Base-by-base conservation (phyloP, 2,329 filamentous ascomycete genomes). In the Keithomyces neogunnii region DNA sequence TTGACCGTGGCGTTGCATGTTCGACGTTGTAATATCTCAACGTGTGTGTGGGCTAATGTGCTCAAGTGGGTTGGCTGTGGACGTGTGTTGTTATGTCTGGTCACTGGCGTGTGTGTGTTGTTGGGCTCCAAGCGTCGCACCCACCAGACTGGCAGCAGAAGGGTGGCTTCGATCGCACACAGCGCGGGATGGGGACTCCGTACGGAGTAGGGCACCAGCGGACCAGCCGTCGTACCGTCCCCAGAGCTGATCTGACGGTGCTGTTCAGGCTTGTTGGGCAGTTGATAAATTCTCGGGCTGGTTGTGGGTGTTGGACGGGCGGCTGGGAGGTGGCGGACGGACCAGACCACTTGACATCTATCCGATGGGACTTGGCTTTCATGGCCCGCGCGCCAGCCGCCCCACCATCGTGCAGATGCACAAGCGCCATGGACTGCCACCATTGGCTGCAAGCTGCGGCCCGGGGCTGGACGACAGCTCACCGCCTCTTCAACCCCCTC, bases 401-500 rank as follows among this genome's bases (percentile, higher is more conserved):
- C 57, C 61, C 61, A 58, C 61, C 49, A 39, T 39, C 48, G 45
- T 62, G 62, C 61, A 64, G 60, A 55, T 61, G 59, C 60, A 55
- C 56, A 60, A 61, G 60, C 59, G 62, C 57, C 60, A 57, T 64
- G 29, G 62, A 56, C 60, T 45, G 42, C 56, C 54, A 57, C 59
- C 53, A 69, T 69, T 69, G 66, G 66, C 64, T 64, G 60, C 59
- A 55, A 53, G 48, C 62, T 56, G 60, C 61, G 62, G 62, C 45
- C 60, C 58, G 58, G 64, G 61, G 62, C 63, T 66, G 62, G 63
- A 55, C 53, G 53, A 19, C 19, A 56, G 62, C 67, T 68, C 66
- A 68, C 66, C 66, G 66, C 66, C 66, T 68, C 66, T 68, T 68
- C 59, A 56, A 55, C 54, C 56, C 58, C 61, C 61, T 51, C 58